Evolutionary conservation across 1,284 basidiomycete genomes (phyloP).

Genomic region (Cutaneotrichosporon dermatis): DNA sequence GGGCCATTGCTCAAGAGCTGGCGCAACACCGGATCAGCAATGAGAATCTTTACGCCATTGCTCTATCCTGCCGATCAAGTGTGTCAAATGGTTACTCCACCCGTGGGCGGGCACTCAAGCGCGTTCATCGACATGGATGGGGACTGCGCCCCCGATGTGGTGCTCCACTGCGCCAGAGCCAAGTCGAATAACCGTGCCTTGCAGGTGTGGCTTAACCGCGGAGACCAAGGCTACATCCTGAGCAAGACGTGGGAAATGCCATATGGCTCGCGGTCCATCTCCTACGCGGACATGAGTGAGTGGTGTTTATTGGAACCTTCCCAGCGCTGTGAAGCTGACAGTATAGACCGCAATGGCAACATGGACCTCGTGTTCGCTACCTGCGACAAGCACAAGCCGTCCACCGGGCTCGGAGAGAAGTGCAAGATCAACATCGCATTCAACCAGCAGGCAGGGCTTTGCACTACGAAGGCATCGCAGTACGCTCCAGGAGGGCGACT

Average conservation of each 20-base stretch:
- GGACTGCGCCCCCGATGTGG: conserved; percentile 80
- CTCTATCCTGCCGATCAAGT: conserved; percentile 17
- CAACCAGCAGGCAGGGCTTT: conserved; percentile 85
- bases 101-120: conserved; percentile 71
- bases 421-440: conserved; percentile 89
- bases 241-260: conserved; percentile 69
- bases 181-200: conserved; percentile 7
- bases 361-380: conserved; percentile 91
- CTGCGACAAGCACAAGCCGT: conserved; percentile 65
- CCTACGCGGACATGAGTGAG: conserved; percentile 88
- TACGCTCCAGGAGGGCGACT: conserved; percentile 19
- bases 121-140: conserved; percentile 94
- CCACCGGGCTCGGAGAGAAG: conserved; percentile 63
- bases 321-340: too few species aligned
- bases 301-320: conserved; percentile 4
- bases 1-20: conserved; percentile 11
- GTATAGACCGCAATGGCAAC: conserved; percentile 84
- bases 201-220: conserved; percentile 48
- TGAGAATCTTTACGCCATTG: conserved; percentile 13
- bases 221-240: conserved; percentile 67
- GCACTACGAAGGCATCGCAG: conserved; percentile 47
- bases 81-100: conserved; percentile 64
- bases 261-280: conserved; percentile 68
- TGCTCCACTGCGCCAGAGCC: conserved; percentile 69
- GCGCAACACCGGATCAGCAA: conserved; percentile 23